phyloP scores from a whole-genome alignment of 1,284 basidiomycete genomes.

The Baeospora myosura region DNA sequence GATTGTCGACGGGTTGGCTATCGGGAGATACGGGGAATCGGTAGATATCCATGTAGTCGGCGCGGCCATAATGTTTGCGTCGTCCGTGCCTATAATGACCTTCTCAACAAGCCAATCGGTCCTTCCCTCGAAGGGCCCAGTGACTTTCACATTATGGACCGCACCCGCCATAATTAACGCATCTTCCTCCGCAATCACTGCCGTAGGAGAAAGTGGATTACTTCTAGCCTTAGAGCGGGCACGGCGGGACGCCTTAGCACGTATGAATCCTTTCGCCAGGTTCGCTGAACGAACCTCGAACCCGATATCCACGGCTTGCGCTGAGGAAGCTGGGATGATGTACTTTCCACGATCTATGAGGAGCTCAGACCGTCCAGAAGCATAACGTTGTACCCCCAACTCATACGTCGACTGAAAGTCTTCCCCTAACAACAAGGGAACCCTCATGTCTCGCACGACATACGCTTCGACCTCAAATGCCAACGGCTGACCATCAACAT shows the following conservation, averaged over 20 bases:
- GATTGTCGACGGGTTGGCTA: neutral
- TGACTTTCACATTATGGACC: conserved; percentile 3
- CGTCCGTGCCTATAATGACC: conserved; percentile 1
- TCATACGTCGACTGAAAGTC: conserved; percentile 21
- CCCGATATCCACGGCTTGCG: neutral
- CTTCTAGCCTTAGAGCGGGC: neutral
- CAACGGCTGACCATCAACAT: conserved; percentile 8
- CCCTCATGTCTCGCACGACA: conserved; percentile 20
- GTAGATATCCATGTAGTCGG: neutral
- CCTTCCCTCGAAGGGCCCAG: neutral
- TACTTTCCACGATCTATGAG: neutral
- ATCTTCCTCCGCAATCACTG: conserved; percentile 18
- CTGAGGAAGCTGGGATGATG: too few species aligned
- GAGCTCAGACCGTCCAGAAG: conserved; percentile 2
- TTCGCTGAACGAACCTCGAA: too few species aligned
- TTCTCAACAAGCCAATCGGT: conserved; percentile 11
- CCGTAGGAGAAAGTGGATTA: too few species aligned
- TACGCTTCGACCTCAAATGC: conserved; percentile 20
- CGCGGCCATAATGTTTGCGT: neutral
- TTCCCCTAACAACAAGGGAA: conserved; percentile 19
- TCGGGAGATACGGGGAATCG: neutral
- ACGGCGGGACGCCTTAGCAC: neutral
- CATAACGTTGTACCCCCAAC: conserved; percentile 8
- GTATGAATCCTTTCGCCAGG: too few species aligned
- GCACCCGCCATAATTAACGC: conserved; percentile 15